Base-by-base conservation (phyloP, 176 grass and related monocot genomes). In the Poa annua region DNA sequence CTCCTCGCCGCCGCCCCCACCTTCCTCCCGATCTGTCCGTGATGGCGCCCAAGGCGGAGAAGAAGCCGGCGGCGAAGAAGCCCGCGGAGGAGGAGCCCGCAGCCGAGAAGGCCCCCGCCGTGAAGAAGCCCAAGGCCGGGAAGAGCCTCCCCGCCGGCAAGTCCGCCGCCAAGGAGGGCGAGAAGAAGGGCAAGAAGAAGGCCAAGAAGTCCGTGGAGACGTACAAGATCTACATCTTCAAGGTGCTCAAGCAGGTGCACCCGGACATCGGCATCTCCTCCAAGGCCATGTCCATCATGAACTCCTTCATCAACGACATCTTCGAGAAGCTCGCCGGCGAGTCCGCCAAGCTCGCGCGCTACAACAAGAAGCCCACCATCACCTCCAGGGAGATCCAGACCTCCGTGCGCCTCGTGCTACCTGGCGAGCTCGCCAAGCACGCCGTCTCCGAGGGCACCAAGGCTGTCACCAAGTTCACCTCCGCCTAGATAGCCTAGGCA, bases 231-330 rank as follows among this genome's bases (percentile, higher is more conserved):
- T 97, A 97, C 88, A 97, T 94, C 67, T 97, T 97, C 73, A 94
- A 97, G 89, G 94, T 97, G 45, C 88, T 97, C 1, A 97, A 97
- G 86, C 92, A 97, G 88, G 94, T 97, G 52, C 90, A 97, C 78
- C 89, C 92, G 0, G 88, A 94, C 92, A 94, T 97, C 51, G 94
- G 86, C 42, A 89, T 97, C 85, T 94, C 92, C n/a, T 92, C 89
- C 90, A 97, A 97, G 90, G 94, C 92, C 80, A 97, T 97, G 94
- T 84, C 86, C 77, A 97, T 94, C 83, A 97, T 97, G 94, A 97
- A 97, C 80, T 92, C 88, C 20, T 97, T 97, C 80, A 93, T 96
- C 86, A 93, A 96, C 81, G 90, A 96, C 50, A 93, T 96, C 67
- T 96, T 93, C 54, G 89, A 97, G 89, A 97, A 97, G 92, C 82